Evolutionary conservation across 176 grass and related monocot genomes (phyloP).

Genomic region (Ensete glaucum): DNA sequence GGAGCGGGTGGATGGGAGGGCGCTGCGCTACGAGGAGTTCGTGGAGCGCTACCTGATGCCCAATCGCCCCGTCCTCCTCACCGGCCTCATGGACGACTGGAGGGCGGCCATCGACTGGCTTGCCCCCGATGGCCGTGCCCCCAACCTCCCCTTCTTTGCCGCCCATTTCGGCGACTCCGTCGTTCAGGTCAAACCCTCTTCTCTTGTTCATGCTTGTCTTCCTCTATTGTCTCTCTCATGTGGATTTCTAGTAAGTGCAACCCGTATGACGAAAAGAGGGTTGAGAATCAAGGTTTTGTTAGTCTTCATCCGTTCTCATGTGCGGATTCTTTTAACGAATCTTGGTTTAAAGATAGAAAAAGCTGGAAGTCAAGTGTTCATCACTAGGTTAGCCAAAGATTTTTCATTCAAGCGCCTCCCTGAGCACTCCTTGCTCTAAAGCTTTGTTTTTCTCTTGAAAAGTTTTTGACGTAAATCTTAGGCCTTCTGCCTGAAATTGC

Average conservation of each 20-base stretch:
- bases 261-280: too few species aligned
- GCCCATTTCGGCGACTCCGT: slow-evolving; percentile 32
- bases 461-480: too few species aligned
- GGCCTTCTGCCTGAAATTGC: too few species aligned
- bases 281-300: too few species aligned
- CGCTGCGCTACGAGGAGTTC: slow-evolving; percentile 55
- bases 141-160: slow-evolving; percentile 38
- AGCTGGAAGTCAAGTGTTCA: too few species aligned
- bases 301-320: too few species aligned
- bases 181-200: slow-evolving; percentile 29
- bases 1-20: slow-evolving; percentile 51
- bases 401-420: too few species aligned
- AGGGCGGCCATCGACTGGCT: slow-evolving; percentile 51
- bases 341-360: too few species aligned
- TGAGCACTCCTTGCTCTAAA: too few species aligned
- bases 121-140: slow-evolving; percentile 16
- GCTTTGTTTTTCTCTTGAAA: too few species aligned
- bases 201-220: not conserved
- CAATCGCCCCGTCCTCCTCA: slow-evolving; percentile 70
- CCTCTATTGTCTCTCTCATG: not conserved
- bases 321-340: too few species aligned
- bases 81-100: slow-evolving; percentile 67
- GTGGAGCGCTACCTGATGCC: slow-evolving; percentile 55
- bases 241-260: not conserved
- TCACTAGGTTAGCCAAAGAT: too few species aligned